Conservation (phyloP, 306 rosid genomes). For the Echinosophora koreensis region DNA sequence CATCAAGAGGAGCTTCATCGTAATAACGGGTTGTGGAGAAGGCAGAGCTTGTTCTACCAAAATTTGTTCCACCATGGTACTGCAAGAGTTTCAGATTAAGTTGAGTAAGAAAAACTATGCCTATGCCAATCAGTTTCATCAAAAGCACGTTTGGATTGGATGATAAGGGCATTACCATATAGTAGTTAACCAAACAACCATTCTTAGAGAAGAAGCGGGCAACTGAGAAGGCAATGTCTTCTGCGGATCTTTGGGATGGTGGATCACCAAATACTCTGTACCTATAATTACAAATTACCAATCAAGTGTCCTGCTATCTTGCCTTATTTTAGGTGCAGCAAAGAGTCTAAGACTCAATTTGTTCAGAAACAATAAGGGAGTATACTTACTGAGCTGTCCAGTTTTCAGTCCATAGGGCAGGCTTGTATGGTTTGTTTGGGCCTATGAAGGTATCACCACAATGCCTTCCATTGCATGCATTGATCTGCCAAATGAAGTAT, state of each 20-base stretch:
- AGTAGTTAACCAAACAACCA: conserved; percentile 84
- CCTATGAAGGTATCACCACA: conserved; percentile 94
- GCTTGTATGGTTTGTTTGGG: conserved; percentile 91
- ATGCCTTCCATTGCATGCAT: conserved; percentile 96
- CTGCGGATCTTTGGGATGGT: conserved; percentile 93
- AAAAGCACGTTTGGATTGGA: background rate
- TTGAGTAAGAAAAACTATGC: conserved; percentile 15
- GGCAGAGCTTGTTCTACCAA: conserved; percentile 86
- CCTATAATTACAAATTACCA: conserved; percentile 58
- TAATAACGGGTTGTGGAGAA: conserved; percentile 86
- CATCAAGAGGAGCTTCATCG: conserved; percentile 97
- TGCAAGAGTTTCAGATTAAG: conserved; percentile 51
- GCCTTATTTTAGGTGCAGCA: background rate
- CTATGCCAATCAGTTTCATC: background rate
- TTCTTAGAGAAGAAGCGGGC: conserved; percentile 88
- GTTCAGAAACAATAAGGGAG: background rate
- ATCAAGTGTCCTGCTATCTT: background rate
- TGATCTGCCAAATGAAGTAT: conserved; percentile 60
- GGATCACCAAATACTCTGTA: conserved; percentile 92
- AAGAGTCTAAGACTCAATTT: background rate
- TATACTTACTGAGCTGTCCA: conserved; percentile 97
- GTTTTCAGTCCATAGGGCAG: conserved; percentile 91
- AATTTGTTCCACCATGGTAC: conserved; percentile 98
- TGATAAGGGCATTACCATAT: conserved; percentile 68
- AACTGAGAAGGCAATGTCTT: conserved; percentile 86